Base-by-base conservation (phyloP, 2,329 filamentous ascomycete genomes). In the Beauveria sp. region DNA sequence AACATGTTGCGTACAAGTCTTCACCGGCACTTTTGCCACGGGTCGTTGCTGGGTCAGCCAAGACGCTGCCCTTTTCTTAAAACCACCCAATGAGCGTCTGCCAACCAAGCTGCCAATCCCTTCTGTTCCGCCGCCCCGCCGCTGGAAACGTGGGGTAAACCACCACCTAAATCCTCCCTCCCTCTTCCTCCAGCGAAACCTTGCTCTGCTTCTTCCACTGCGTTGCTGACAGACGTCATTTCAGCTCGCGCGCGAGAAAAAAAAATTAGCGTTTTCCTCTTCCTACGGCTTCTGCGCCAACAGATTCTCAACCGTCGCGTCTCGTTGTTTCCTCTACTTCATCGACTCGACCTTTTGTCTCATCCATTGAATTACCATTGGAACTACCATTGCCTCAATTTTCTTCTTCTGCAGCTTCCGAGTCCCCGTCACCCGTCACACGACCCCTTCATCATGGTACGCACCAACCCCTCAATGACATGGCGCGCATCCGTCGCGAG, bases 91-190 rank as follows among this genome's bases (percentile, higher is more conserved):
- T 51, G 26, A 31, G 28, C 14, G 26, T 20, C 28, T 34, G 24
- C n/a, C 10, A 34, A 34, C 18, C 28, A 51, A n/a, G 16, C 28
- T 50, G 22, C 26, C 48, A 8, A 18, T n/a, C n/a, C 49, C 28
- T 51, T 52, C 26, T 22, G 20, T 20, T 52, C 31, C 12, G 12
- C 34, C 14, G 40, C 55, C 55, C 55, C 31, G 45, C 55, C 5
- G 22, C 46, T 38, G 14, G 42, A 58, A 58, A 50, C 55, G 55
- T 58, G 55, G 55, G 55, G 55, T 58, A 58, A 58, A 24, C n/a
- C 40, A 38, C 26, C 34, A 31, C 20, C 52, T 12, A 26, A 55
- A 45, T 8, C 51, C 38, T 49, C 24, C 46, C n/a, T 40, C 20
- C 18, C 9, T 31, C 6, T 4, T 40, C 16, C 9, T n/a, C 31